phyloP scores from a whole-genome alignment of 352 stramenopile species.

The Phytopythium oedochilum region DNA sequence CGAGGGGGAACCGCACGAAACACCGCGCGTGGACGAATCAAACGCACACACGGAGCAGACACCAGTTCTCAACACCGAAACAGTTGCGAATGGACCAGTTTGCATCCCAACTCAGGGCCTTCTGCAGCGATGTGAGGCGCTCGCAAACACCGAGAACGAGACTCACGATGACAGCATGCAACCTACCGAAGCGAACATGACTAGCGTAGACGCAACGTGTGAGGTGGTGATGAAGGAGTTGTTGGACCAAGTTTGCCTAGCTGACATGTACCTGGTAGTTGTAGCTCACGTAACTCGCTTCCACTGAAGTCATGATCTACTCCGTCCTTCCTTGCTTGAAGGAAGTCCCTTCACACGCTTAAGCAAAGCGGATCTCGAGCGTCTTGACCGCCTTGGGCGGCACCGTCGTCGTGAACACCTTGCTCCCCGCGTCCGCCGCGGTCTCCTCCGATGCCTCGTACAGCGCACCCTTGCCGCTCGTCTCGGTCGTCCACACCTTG shows the following conservation, averaged over 20 bases:
- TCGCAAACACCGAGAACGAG: too few species aligned
- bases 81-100: too few species aligned
- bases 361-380: slow-evolving; percentile 26
- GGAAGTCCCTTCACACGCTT: too few species aligned
- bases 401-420: slow-evolving; percentile 20
- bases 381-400: slow-evolving; percentile 36
- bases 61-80: too few species aligned
- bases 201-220: background rate
- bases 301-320: too few species aligned
- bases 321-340: too few species aligned
- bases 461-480: slow-evolving; percentile 20
- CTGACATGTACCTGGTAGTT: background rate
- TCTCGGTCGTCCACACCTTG: slow-evolving; percentile 45
- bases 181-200: background rate
- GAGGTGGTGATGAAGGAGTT: background rate
- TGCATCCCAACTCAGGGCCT: too few species aligned
- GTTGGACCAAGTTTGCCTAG: background rate
- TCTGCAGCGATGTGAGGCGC: too few species aligned
- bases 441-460: slow-evolving; percentile 24
- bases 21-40: background rate
- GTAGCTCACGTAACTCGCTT: too few species aligned
- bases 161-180: too few species aligned
- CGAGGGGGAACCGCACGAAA: too few species aligned
- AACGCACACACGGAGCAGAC: too few species aligned
- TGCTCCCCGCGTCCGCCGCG: slow-evolving; percentile 15